A percentile compares a stretch with the other conserved stretches of the same genome.
Evolutionary conservation across 1,139 yeast genomes (phyloP).

Genomic region (Yamadazyma aaseri): DNA sequence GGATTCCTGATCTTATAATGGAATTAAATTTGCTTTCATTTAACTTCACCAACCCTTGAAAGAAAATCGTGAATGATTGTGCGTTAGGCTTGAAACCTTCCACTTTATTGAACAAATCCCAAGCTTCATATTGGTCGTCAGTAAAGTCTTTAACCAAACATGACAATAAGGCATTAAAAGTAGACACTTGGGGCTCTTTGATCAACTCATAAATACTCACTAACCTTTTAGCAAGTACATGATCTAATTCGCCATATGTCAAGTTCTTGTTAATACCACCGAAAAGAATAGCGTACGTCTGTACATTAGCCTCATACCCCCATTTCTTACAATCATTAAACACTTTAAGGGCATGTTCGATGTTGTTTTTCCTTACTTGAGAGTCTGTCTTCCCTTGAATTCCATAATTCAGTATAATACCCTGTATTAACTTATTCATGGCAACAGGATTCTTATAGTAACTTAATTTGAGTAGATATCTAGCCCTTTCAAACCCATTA

Average conservation of each 20-base stretch:
- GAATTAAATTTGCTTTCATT: conserved; percentile 19
- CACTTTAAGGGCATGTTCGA: conserved; percentile 45
- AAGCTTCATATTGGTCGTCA: conserved; percentile 34
- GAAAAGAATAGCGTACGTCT: conserved; percentile 55
- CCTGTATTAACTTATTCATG: conserved; percentile 56
- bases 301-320: conserved; percentile 53
- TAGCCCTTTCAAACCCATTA: conserved; percentile 50
- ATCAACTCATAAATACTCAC: conserved; percentile 23
- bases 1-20: conserved; percentile 17
- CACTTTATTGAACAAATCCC: conserved; percentile 39
- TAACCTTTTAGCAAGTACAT: conserved; percentile 21
- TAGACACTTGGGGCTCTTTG: conserved; percentile 18
- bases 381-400: conserved; percentile 10
- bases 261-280: conserved; percentile 51
- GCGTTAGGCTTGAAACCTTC: conserved; percentile 28
- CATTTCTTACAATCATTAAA: conserved; percentile 59
- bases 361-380: conserved; percentile 20
- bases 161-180: conserved; percentile 41
- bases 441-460: conserved; percentile 51
- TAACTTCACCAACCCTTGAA: conserved; percentile 34
- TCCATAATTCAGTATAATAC: conserved; percentile 33
- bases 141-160: conserved; percentile 33
- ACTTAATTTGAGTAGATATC: conserved; percentile 47
- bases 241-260: conserved; percentile 34
- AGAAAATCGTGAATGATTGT: conserved; percentile 41